phyloP scores from a whole-genome alignment of 768 basidiomycete genomes.

The Tulasnella sp. region DNA sequence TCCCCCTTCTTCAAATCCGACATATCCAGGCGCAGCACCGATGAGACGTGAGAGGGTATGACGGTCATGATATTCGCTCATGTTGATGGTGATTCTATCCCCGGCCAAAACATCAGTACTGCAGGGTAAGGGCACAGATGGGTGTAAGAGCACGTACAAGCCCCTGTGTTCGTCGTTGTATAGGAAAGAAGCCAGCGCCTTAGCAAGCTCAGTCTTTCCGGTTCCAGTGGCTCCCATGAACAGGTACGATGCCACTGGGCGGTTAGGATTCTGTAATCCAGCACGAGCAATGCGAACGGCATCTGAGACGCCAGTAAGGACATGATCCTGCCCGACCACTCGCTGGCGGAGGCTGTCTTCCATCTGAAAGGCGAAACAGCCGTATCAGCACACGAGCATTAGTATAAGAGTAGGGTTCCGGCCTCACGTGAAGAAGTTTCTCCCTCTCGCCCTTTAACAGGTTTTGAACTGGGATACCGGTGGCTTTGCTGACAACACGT shows the following conservation, averaged over 20 bases:
- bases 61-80: constrained; percentile 64
- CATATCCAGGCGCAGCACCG: constrained; percentile 85
- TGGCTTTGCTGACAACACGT: constrained; percentile 79
- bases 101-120: background rate
- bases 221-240: constrained; percentile 88
- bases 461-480: constrained; percentile 87
- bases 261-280: constrained; percentile 79
- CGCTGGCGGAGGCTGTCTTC: constrained; percentile 68
- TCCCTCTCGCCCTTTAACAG: constrained; percentile 85
- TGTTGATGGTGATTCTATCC: constrained; percentile 79
- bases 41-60: constrained; percentile 88
- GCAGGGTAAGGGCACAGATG: background rate
- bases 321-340: constrained; percentile 88
- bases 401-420: constrained; percentile 8
- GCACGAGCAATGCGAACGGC: constrained; percentile 91
- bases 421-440: constrained; percentile 76
- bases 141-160: constrained; percentile 49
- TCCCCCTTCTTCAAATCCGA: constrained; percentile 68
- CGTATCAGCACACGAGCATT: background rate
- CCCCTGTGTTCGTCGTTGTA: constrained; percentile 87
- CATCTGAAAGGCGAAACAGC: constrained; percentile 53
- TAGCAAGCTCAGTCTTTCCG: constrained; percentile 88
- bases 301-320: constrained; percentile 78
- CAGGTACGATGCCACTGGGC: constrained; percentile 89
- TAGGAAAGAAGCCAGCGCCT: constrained; percentile 81